These are phyloP conservation scores for Phytophthora sansomeana DNA, from an alignment of 352 stramenopile species.

Conservation along the genomic window DNA sequence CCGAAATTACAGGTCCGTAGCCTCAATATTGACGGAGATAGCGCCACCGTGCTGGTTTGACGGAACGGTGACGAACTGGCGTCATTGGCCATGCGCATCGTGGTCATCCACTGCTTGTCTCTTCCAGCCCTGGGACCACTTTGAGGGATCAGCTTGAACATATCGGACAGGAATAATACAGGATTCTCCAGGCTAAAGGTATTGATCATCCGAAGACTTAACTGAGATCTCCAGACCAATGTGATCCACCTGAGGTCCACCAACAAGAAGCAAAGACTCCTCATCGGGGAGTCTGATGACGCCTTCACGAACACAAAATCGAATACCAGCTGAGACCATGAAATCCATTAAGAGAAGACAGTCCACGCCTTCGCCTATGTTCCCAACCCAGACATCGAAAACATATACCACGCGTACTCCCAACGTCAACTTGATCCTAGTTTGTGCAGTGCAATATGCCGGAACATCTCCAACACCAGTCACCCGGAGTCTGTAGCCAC, in stretches of 20 bases:
- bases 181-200: neutral
- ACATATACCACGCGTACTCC: too few relatives aligned
- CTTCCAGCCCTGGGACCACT: neutral
- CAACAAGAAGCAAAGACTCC: conserved; percentile 4
- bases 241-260: neutral
- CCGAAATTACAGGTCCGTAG: too few relatives aligned
- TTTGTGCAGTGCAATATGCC: conserved; percentile 15
- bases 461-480: too few relatives aligned
- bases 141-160: neutral
- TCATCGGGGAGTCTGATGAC: conserved; percentile 8
- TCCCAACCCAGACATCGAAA: too few relatives aligned
- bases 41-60: too few relatives aligned
- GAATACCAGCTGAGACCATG: conserved; percentile 34
- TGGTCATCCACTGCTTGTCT: neutral
- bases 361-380: too few relatives aligned
- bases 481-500: neutral
- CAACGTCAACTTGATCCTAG: conserved; percentile 40
- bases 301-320: conserved; percentile 12
- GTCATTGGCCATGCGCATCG: too few relatives aligned
- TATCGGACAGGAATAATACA: neutral
- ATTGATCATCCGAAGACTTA: neutral
- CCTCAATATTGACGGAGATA: too few relatives aligned
- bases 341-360: conserved; percentile 45
- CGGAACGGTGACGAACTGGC: too few relatives aligned
- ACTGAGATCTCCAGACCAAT: neutral